phyloP scores from a whole-genome alignment of 257 asterid species.

The Petrea volubilis region DNA sequence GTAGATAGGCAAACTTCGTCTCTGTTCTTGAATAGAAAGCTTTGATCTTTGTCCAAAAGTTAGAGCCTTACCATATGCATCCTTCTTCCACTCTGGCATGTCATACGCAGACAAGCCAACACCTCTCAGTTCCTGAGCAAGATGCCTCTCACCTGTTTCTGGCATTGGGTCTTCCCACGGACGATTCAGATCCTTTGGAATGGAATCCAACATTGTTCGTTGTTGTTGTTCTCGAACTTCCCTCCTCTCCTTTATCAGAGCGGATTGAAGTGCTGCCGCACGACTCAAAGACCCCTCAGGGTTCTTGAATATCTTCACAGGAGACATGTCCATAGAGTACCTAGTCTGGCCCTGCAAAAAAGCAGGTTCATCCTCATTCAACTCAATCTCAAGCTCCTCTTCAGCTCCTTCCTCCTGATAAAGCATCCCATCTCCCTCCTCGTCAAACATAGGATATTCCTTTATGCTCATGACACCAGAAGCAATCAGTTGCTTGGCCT shows the following conservation, averaged over 20 bases:
- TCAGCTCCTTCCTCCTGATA: constrained; percentile 94
- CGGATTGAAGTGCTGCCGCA: constrained; percentile 94
- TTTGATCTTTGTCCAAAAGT: constrained; percentile 95
- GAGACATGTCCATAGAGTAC: constrained; percentile 82
- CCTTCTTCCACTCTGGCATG: constrained; percentile 98
- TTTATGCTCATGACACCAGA: constrained; percentile 77
- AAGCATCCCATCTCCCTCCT: constrained; percentile 76
- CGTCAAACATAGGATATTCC: constrained; percentile 81
- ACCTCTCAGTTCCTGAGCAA: constrained; percentile 95
- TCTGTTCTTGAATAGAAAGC: constrained; percentile 92
- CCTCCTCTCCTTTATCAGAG: constrained; percentile 88
- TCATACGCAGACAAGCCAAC: constrained; percentile 96
- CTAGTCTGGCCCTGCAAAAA: constrained; percentile 89
- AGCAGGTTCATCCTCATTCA: constrained; percentile 90
- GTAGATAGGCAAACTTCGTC: constrained; percentile 82
- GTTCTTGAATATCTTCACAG: constrained; percentile 90
- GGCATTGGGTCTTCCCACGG: constrained; percentile 99
- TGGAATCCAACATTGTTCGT: constrained; percentile 90
- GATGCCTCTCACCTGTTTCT: constrained; percentile 96
- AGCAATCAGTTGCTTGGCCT: constrained; percentile 88
- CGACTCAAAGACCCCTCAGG: constrained; percentile 96
- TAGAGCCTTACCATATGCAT: constrained; percentile 86
- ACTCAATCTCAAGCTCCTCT: constrained; percentile 90
- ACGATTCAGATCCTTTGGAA: constrained; percentile 93
- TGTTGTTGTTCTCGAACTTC: constrained; percentile 97